Conservation (phyloP, 2,329 filamentous ascomycete genomes). For the Neonectria hederae region DNA sequence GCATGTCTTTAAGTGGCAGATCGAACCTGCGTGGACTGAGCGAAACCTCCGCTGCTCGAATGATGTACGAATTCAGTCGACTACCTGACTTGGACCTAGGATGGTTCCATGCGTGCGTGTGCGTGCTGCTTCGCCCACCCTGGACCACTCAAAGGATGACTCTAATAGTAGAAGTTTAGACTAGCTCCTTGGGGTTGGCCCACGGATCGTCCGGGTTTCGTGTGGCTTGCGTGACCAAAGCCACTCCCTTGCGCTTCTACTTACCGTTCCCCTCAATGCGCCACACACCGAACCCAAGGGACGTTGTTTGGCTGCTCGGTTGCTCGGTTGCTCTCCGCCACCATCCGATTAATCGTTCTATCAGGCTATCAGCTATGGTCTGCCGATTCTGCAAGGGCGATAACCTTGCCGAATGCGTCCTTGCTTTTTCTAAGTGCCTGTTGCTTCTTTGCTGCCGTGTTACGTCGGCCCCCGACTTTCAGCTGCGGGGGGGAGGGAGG, state of each 20-base stretch:
- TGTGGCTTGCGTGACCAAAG: slow-evolving; percentile 20
- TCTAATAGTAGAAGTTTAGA: neutral
- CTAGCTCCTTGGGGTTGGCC: neutral
- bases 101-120: slow-evolving; percentile 1
- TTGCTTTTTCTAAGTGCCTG: neutral
- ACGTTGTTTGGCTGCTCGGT: neutral
- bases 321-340: neutral
- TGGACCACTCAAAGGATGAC: slow-evolving; percentile 1
- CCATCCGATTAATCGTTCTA: slow-evolving; percentile 1
- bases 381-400: slow-evolving; percentile 22
- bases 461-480: neutral
- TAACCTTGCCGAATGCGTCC: neutral
- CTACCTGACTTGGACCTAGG: neutral
- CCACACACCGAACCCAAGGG: neutral
- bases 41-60: neutral
- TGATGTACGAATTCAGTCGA: neutral
- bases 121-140: slow-evolving; percentile 8
- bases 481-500: neutral
- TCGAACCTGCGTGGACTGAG: slow-evolving; percentile 5
- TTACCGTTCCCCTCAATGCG: slow-evolving; percentile 3
- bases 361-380: slow-evolving; percentile 2
- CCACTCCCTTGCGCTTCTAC: slow-evolving; percentile 6
- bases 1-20: neutral
- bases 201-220: slow-evolving; percentile 11
- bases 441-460: neutral